Evolutionary conservation across 495 filamentous ascomycete species (phyloP), one percentile per base, ranked within the genome.

Genomic region (Penicillium longicatenatum): DNA sequence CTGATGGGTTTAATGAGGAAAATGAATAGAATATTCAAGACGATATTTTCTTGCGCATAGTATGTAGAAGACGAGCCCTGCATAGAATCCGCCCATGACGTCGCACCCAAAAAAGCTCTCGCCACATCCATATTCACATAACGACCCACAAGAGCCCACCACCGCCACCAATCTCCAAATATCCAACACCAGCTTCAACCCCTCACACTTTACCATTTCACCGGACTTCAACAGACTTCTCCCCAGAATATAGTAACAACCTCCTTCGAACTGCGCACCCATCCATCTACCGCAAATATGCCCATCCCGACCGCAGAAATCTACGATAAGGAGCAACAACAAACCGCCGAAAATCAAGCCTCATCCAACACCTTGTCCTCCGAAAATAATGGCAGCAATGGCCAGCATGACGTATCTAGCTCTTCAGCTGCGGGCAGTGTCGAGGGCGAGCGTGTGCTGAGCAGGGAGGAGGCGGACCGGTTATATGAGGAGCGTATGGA

Each of bases 401-500:
- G 66, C 22, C 11, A 26, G 4, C n/a, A 6, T 12, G 9, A 14
- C 22, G 21, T 26, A 20, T 63, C 62, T 11, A 57, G 57, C 7
- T 65, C 54, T n/a, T 45, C 53, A 2, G 22, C 50, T 4, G 42
- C 63, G 22, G 59, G 58, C 41, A 56, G 57, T 44, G 20, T 60
- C 11, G 61, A 62, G 8, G 48, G 64, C 20, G 61, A 71, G 24
- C 64, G 60, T n/a, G 50, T 65, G 8, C 43, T 79, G 64, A 79
- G 67, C 45, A 71, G 70, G 59, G 79, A 82, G 53, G 84, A 85
- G 64, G 85, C 83, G 2, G 86, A 88, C 57, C 75, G 75, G 22
- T 55, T 81, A 16, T 91, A 89, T 50, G 84, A 88, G 65, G 86
- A 89, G 73, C 73, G 80, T n/a, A 90, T 89, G 59, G 85, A 89